Evolutionary conservation across 495 filamentous ascomycete species (phyloP).

Genomic region (Amorphotheca resinae): DNA sequence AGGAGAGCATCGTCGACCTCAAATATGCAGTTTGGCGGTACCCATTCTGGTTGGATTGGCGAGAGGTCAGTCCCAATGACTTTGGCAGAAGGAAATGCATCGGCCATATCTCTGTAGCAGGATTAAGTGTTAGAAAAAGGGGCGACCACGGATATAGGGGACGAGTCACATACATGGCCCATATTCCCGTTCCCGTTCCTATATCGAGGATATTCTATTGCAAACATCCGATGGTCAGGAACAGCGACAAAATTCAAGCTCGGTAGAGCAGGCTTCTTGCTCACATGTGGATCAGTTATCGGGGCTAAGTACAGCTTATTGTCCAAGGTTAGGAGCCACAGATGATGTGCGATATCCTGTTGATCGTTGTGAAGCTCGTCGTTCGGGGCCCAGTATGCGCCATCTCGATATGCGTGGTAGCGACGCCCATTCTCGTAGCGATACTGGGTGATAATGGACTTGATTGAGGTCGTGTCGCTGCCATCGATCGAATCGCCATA

Average conservation of each 20-base stretch:
- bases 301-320: slow-evolving; percentile 1
- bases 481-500: neutral
- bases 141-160: neutral
- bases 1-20: slow-evolving; percentile 36
- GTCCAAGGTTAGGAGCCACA: neutral
- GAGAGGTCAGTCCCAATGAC: slow-evolving; percentile 34
- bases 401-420: neutral
- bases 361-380: neutral
- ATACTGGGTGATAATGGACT: neutral
- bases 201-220: slow-evolving; percentile 48
- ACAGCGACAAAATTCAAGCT: too few species aligned
- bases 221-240: too few species aligned
- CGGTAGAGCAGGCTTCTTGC: too few species aligned
- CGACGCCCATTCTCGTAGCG: slow-evolving; percentile 1
- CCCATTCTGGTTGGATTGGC: slow-evolving; percentile 30
- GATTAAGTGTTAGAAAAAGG: neutral
- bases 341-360: slow-evolving; percentile 1
- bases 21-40: slow-evolving; percentile 36
- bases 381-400: neutral
- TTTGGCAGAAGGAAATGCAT: slow-evolving; percentile 19
- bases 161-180: slow-evolving; percentile 27
- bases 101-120: slow-evolving; percentile 30
- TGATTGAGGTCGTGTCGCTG: neutral
- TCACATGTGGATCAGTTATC: too few species aligned
- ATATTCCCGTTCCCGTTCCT: too few species aligned